Evolutionary conservation across 2,329 filamentous ascomycete species (phyloP), one percentile per base, ranked within the genome.

Genomic region (Tolypocladium sp.): DNA sequence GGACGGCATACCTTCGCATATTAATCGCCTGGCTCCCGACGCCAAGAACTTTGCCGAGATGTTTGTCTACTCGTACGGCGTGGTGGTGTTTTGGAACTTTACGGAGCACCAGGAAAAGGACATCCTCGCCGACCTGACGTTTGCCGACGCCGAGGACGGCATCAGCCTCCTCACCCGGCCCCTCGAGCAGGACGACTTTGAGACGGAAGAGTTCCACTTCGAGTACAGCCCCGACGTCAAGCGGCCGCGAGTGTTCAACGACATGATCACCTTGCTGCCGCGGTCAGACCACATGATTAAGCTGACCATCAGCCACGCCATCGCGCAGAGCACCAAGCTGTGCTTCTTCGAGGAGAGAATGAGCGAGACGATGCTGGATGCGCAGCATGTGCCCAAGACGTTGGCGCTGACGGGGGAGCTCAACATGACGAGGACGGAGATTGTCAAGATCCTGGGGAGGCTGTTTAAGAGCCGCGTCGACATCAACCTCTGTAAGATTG

Each of bases 41-140:
- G 84, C 87, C 41, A 87, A 93, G 68, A 82, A 87, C 59, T 91
- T 96, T 69, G 93, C 91, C 49, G 94, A 99, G 75, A 91, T 97
- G 85, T 97, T 96, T 70, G 88, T 99, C 66, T 97, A 95, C 73
- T 93, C 90, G 20, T 99, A 99, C 69, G 94, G 94, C 25, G 93
- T 99, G 0, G 93, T 94, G 0, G 94, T 99, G 6, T 96, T 99
- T 71, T 99, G 94, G 94, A 99, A 99, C 72, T 97, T 99, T 67
- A 93, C 91, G 13, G 92, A 96, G 72, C 84, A 88, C 64, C 94
- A 99, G 71, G 94, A 99, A 72, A 97, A 96, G 74, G 92, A 97
- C 67, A 91, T 97, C 54, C 82, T 99, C 27, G 94, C 94, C 44
- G 94, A 99, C 73, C 79, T 99, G 58, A 94, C 92, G 1, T 97